Percentiles rank a stretch among this genome's conserved stretches.
Evolutionary conservation across 1,139 yeast species (phyloP).

Genomic region (Nakaseomyces delphensis): DNA sequence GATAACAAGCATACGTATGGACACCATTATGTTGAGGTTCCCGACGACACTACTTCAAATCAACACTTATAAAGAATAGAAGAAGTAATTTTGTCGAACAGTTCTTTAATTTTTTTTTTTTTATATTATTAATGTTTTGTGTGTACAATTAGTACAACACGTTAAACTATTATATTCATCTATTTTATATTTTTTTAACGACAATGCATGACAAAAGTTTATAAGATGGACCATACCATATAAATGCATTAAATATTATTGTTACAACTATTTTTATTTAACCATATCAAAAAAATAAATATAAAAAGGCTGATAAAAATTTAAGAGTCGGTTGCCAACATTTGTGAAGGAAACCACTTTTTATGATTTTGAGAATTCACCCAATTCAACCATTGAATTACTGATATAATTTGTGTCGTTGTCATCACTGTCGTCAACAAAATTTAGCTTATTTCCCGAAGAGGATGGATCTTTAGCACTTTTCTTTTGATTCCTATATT

Average conservation of each 20-base stretch:
- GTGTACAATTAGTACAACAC: not conserved
- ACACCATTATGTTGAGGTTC: constrained; percentile 1
- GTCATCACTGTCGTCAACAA: constrained; percentile 11
- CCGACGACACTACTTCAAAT: not conserved
- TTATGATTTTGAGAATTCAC: constrained; percentile 7
- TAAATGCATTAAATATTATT: not conserved
- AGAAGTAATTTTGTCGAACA: too few relatives aligned
- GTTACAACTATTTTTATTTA: not conserved
- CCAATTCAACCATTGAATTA: constrained; percentile 13
- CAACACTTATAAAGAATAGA: not conserved
- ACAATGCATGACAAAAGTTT: too few relatives aligned
- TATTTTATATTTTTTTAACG: not conserved
- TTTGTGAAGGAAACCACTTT: not conserved
- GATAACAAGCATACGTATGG: not conserved
- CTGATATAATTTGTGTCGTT: not conserved
- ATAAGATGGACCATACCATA: too few relatives aligned
- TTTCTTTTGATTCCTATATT: not conserved
- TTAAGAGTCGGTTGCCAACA: too few relatives aligned
- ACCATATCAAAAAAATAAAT: too few relatives aligned
- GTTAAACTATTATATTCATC: not conserved
- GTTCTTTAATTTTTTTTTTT: not conserved
- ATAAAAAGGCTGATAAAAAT: too few relatives aligned
- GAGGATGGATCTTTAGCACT: not conserved
- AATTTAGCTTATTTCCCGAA: constrained; percentile 12
- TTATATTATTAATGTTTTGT: not conserved